Base-by-base conservation (phyloP, 768 basidiomycete species). In the Collybia nuda region DNA sequence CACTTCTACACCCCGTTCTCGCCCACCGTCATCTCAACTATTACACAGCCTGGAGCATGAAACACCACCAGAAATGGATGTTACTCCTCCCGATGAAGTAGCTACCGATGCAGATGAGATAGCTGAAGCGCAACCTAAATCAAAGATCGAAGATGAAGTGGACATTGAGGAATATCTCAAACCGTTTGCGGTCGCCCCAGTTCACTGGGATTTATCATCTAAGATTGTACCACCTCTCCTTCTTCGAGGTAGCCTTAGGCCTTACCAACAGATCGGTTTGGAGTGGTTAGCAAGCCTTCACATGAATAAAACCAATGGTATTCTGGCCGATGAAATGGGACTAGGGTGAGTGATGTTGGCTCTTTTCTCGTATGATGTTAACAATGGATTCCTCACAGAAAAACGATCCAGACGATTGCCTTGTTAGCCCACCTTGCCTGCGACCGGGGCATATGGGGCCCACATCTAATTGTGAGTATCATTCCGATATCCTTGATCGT, bases 371-470 rank as follows among this genome's bases (percentile, higher is more conserved):
- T 26, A 29, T 39, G 2, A 2, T 44, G 1, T 23, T 29, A 4
- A 43, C 45, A 23, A 8, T 56, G 51, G 1, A 19, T 46, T 4
- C 26, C 35, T 42, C 58, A 14, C 60, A 98, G 93, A 44, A 92
- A 92, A 75, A 98, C 97, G 0, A 91, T 99, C 26, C 97, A 99
- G 69, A 96, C 96, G 1, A 98, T 99, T 43, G 79, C 96, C 1
- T 77, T 98, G 32, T 73, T 99, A 3, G 96, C 96, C 2, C 92
- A 98, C 70, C 77, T 99, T 9, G 90, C 93, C 39, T 92, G 90
- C 60, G 88, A 93, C 56, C 78, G 88, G 48, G 90, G 92, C 14
- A 90, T 97, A 55, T 90, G 90, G 89, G 90, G 93, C 5, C 92
- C 93, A 0, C 92, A 97, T 74, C 77, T 98, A 6, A 88, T 99